Percentiles rank a stretch among this genome's conserved stretches.
Evolutionary conservation across 441 rosid species (phyloP).

Genomic region (Euphorbia schlechtendalii): DNA sequence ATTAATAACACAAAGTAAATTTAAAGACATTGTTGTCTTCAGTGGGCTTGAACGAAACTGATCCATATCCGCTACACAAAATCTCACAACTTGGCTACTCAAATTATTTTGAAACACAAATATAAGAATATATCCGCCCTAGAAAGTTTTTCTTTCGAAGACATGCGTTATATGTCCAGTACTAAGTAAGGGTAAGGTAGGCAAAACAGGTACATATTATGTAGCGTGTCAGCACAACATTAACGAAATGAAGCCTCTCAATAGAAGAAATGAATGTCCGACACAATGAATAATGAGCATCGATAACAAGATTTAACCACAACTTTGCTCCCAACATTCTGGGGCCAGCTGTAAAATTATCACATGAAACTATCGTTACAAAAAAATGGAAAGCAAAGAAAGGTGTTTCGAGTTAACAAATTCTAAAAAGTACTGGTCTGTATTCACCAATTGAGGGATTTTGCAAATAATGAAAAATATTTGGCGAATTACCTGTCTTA

Average conservation of each 20-base stretch:
- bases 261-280: not conserved
- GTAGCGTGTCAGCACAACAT: not conserved
- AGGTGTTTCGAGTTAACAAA: slow-evolving; percentile 3
- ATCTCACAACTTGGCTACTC: slow-evolving; percentile 1
- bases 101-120: not conserved
- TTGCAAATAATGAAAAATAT: slow-evolving; percentile 1
- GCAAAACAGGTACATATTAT: not conserved
- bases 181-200: no score
- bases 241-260: not conserved
- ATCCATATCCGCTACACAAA: slow-evolving; percentile 2
- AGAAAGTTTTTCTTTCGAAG: not conserved
- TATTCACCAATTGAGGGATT: slow-evolving; percentile 5
- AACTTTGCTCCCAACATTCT: not conserved
- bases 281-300: not conserved
- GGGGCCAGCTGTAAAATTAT: not conserved
- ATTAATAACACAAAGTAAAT: no score
- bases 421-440: not conserved
- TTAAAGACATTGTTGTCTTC: not conserved
- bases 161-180: no score
- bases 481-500: slow-evolving; percentile 46
- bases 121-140: not conserved
- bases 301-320: not conserved
- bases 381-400: not conserved
- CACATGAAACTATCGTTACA: not conserved
- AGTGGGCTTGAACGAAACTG: not conserved